Evolutionary conservation across 2,329 filamentous ascomycete species (phyloP).

Genomic region (Trichoderma sp.): DNA sequence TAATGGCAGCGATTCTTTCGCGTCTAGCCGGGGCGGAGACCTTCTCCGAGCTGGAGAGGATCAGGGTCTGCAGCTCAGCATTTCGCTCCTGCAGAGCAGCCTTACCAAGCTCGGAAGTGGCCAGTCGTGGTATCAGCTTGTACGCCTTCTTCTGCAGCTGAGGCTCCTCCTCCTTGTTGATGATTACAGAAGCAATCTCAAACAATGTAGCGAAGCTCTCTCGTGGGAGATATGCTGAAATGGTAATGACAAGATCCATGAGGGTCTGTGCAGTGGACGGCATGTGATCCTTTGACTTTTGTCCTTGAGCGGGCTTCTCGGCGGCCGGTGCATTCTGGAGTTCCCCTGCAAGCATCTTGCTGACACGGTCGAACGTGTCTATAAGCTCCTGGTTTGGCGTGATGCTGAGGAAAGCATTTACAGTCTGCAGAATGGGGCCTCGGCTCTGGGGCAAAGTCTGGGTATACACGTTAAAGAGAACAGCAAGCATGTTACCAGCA

Average conservation of each 20-base stretch:
- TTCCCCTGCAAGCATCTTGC: slow-evolving; percentile 75
- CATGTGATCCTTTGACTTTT: slow-evolving; percentile 68
- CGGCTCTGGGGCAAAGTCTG: slow-evolving; percentile 92
- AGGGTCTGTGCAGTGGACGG: slow-evolving; percentile 92
- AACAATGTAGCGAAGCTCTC: slow-evolving; percentile 85
- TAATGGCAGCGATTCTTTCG: slow-evolving; percentile 81
- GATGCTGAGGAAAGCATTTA: slow-evolving; percentile 92
- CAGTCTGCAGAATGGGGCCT: slow-evolving; percentile 87
- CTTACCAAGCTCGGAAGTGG: slow-evolving; percentile 75
- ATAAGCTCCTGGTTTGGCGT: slow-evolving; percentile 76
- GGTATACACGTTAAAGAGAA: slow-evolving; percentile 98
- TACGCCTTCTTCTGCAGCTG: slow-evolving; percentile 99
- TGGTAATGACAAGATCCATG: slow-evolving; percentile 95
- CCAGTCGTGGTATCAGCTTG: slow-evolving; percentile 90
- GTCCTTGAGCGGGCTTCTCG: slow-evolving; percentile 63
- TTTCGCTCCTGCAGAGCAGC: slow-evolving; percentile 75
- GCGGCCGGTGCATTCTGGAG: slow-evolving; percentile 57
- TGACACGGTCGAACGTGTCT: slow-evolving; percentile 86
- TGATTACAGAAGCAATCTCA: slow-evolving; percentile 78
- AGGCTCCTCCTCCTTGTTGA: slow-evolving; percentile 79
- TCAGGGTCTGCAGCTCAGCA: slow-evolving; percentile 75
- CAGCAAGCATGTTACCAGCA: slow-evolving; percentile 85
- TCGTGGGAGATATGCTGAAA: slow-evolving; percentile 87
- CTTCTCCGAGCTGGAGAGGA: slow-evolving; percentile 78
- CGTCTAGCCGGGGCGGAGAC: slow-evolving; percentile 83